Conservation (phyloP, 148 eudicot genomes). For the Chenopodium album region DNA sequence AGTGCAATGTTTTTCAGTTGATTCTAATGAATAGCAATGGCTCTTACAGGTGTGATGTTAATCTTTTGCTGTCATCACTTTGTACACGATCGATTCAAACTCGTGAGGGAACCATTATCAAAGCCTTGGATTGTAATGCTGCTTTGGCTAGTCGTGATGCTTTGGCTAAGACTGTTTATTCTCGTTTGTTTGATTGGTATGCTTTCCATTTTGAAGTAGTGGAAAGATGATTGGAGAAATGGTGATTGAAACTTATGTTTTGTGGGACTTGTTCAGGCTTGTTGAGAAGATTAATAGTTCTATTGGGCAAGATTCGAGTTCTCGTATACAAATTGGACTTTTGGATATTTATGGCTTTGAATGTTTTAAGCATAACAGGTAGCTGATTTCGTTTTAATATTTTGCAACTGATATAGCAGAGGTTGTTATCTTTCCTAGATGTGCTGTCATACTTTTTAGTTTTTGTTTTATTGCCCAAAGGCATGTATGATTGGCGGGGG, state of each 20-base stretch:
- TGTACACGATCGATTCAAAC: slow-evolving; percentile 95
- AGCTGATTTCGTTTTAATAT: background rate
- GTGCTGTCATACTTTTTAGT: background rate
- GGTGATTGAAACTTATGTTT: background rate
- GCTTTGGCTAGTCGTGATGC: slow-evolving; percentile 96
- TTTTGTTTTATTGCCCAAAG: background rate
- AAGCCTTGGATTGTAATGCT: slow-evolving; percentile 87
- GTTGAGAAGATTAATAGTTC: slow-evolving; percentile 91
- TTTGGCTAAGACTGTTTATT: slow-evolving; percentile 94
- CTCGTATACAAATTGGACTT: slow-evolving; percentile 82
- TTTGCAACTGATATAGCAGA: background rate
- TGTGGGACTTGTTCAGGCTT: slow-evolving; percentile 56
- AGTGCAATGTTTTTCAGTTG: background rate
- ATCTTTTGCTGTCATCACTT: slow-evolving; percentile 67
- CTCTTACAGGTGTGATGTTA: slow-evolving; percentile 72
- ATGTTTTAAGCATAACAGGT: slow-evolving; percentile 95
- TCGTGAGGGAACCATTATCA: slow-evolving; percentile 82
- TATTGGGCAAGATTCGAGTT: slow-evolving; percentile 88
- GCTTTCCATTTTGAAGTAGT: slow-evolving; percentile 17
- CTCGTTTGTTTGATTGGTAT: slow-evolving; percentile 94
- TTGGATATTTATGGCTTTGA: slow-evolving; percentile 98
- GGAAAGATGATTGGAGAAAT: background rate
- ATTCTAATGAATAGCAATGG: background rate
- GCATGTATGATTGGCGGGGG: background rate
- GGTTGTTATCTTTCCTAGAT: background rate